Evolutionary conservation across 179 eudicot species (phyloP).

Genomic region (Beta corolliflora): DNA sequence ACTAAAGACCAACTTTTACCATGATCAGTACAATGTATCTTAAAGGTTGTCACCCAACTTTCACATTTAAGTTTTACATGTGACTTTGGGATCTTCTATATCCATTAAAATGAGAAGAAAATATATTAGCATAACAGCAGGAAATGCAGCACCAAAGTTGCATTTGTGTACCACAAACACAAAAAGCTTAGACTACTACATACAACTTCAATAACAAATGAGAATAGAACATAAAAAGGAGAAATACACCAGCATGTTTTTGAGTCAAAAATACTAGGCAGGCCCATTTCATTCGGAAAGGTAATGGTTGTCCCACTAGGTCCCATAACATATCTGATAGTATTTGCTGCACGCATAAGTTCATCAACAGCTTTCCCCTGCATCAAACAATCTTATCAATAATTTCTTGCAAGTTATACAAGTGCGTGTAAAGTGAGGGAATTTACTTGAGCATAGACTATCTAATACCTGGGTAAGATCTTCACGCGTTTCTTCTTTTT

Average conservation of each 20-base stretch:
- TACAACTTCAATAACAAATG: background rate
- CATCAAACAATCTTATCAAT: constrained; percentile 20
- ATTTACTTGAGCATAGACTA: background rate
- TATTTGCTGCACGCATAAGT: constrained; percentile 59
- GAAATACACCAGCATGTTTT: constrained; percentile 41
- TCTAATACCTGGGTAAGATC: constrained; percentile 76
- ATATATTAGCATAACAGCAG: too few relatives aligned
- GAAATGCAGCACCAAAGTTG: background rate
- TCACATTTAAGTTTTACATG: too few relatives aligned
- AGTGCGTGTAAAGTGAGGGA: background rate
- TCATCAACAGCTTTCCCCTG: constrained; percentile 88
- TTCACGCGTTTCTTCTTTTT: constrained; percentile 83
- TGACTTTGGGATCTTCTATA: too few relatives aligned
- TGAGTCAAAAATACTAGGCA: constrained; percentile 66
- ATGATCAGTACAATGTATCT: too few relatives aligned
- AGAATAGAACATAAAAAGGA: constrained; percentile 1
- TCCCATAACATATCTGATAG: constrained; percentile 65
- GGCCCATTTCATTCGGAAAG: constrained; percentile 66
- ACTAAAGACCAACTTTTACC: too few relatives aligned
- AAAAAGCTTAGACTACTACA: background rate
- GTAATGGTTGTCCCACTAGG: constrained; percentile 80
- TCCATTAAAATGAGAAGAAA: too few relatives aligned
- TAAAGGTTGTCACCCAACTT: too few relatives aligned
- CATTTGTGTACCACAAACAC: background rate
- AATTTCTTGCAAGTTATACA: constrained; percentile 3